phyloP scores from a whole-genome alignment of 768 basidiomycete species.

The Pholiota molesta region DNA sequence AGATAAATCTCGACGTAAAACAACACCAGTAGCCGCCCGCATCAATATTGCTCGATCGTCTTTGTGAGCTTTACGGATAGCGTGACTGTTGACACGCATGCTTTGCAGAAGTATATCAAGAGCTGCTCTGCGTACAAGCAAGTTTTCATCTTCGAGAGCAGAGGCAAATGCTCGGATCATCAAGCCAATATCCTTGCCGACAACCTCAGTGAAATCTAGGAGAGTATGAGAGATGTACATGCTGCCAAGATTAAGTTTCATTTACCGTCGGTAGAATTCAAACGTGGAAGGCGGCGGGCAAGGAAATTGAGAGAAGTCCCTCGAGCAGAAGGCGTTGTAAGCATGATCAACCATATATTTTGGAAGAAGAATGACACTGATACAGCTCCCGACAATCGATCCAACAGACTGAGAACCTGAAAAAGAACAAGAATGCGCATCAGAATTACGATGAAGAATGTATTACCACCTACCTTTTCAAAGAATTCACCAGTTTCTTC shows the following conservation, averaged over 20 bases:
- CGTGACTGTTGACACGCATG: slow-evolving; percentile 71
- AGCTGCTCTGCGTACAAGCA: slow-evolving; percentile 84
- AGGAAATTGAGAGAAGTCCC: slow-evolving; percentile 90
- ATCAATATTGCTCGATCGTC: slow-evolving; percentile 85
- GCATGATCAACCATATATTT: slow-evolving; percentile 92
- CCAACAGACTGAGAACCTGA: slow-evolving; percentile 80
- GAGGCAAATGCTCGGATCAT: slow-evolving; percentile 94
- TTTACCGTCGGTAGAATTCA: slow-evolving; percentile 72
- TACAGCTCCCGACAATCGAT: slow-evolving; percentile 81
- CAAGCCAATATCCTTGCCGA: slow-evolving; percentile 87
- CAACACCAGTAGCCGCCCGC: slow-evolving; percentile 85
- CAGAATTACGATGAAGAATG: slow-evolving; percentile 3
- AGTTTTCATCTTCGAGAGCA: slow-evolving; percentile 90
- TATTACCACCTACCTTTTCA: slow-evolving; percentile 61
- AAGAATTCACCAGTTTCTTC: slow-evolving; percentile 98
- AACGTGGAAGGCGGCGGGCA: slow-evolving; percentile 72
- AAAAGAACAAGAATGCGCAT: neutral
- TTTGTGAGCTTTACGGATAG: slow-evolving; percentile 65
- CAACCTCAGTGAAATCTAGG: slow-evolving; percentile 66
- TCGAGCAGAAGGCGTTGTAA: slow-evolving; percentile 85
- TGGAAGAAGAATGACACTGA: slow-evolving; percentile 92
- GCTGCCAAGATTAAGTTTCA: neutral
- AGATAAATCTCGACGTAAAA: slow-evolving; percentile 89
- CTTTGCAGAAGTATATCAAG: slow-evolving; percentile 85
- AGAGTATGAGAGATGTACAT: slow-evolving; percentile 1